A percentile compares a stretch with the other conserved stretches of the same genome.
Conservation (phyloP, 2,329 filamentous ascomycete genomes). For the Cladophialophora bantiana region DNA sequence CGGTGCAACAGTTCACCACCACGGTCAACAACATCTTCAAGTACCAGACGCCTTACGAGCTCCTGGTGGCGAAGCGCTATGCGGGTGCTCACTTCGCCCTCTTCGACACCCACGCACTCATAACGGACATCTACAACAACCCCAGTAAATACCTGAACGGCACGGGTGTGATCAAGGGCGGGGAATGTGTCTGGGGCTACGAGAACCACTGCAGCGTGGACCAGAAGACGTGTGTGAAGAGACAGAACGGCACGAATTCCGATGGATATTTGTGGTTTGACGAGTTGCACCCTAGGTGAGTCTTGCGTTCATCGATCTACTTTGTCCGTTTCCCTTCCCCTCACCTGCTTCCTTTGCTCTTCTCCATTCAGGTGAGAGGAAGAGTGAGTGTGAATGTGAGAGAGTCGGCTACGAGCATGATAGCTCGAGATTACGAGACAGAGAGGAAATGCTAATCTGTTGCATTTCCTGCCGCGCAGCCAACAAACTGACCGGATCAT, state of each 20-base stretch:
- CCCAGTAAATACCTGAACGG: constrained; percentile 69
- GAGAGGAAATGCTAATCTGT: background rate
- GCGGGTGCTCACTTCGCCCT: constrained; percentile 67
- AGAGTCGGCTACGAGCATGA: background rate
- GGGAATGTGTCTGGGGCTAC: constrained; percentile 67
- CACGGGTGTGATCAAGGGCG: constrained; percentile 66
- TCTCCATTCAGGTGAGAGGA: background rate
- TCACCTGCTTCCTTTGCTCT: background rate
- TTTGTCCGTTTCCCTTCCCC: background rate
- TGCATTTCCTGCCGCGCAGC: constrained; percentile 14
- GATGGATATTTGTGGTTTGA: constrained; percentile 48
- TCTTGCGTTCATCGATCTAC: background rate
- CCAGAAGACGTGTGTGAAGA: constrained; percentile 48
- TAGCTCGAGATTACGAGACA: too few species aligned
- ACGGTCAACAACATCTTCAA: constrained; percentile 60
- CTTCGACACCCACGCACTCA: constrained; percentile 68
- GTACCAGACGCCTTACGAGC: constrained; percentile 59
- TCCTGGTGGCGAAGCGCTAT: constrained; percentile 52
- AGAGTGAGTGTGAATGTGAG: background rate
- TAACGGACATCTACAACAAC: constrained; percentile 61
- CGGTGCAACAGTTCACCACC: constrained; percentile 58
- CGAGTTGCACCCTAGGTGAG: constrained; percentile 70
- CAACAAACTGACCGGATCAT: constrained; percentile 67
- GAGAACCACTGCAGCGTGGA: constrained; percentile 62
- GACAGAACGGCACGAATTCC: constrained; percentile 28